phyloP scores from a whole-genome alignment of 2,329 filamentous ascomycete species.

The Tricladium varicosporioides region DNA sequence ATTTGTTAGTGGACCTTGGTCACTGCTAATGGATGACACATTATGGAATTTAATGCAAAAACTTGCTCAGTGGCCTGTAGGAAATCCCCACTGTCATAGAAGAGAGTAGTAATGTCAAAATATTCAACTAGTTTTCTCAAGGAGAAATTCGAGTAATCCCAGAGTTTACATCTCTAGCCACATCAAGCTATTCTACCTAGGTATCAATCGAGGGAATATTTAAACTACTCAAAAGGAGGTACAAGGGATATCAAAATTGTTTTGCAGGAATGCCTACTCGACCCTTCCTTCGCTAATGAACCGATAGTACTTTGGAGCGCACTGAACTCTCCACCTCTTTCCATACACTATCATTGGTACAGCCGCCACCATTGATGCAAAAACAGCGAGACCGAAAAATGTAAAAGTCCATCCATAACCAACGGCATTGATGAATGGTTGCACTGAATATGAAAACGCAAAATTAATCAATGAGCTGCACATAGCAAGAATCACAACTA shows the following conservation, averaged over 20 bases:
- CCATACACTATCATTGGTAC: not conserved
- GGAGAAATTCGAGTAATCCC: no score
- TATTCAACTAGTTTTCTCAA: no score
- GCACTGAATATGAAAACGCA: constrained; percentile 39
- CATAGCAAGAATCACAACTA: constrained; percentile 38
- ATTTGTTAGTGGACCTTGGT: constrained; percentile 40
- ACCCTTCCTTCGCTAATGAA: not conserved
- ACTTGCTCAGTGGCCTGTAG: no score
- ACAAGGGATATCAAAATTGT: no score
- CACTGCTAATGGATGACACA: no score
- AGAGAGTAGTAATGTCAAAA: no score
- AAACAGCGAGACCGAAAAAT: constrained; percentile 38
- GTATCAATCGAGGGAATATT: no score
- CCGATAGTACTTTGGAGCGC: not conserved
- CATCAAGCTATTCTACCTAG: no score
- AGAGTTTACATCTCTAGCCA: no score
- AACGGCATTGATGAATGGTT: constrained; percentile 39
- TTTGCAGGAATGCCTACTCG: not conserved
- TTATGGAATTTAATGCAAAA: no score
- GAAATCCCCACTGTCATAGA: no score
- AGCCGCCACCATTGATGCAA: not conserved
- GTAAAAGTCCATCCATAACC: constrained; percentile 33
- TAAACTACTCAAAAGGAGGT: no score
- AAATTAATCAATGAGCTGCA: constrained; percentile 33
- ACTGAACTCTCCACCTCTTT: not conserved